Evolutionary conservation across 768 basidiomycete genomes (phyloP).

Genomic region (Omphalotus guepiniiformis): DNA sequence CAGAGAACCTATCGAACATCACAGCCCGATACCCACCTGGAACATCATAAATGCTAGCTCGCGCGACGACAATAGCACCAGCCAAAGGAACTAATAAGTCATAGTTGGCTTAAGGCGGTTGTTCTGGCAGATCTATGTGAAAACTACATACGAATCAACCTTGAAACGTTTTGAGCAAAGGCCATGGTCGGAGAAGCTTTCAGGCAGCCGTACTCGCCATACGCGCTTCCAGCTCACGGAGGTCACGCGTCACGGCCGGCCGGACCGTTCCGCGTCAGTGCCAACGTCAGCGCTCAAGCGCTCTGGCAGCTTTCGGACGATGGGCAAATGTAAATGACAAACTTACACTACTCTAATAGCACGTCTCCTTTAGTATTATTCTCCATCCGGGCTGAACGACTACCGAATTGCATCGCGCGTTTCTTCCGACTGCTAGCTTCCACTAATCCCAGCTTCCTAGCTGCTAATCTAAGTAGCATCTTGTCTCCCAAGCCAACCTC

Average conservation of each 20-base stretch:
- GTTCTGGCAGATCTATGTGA: background rate
- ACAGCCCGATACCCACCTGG: conserved; percentile 93
- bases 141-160: conserved; percentile 41
- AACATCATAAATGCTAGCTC: conserved; percentile 64
- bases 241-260: too few relatives aligned
- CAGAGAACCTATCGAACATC: conserved; percentile 97
- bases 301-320: too few relatives aligned
- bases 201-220: too few relatives aligned
- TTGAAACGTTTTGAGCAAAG: conserved; percentile 6
- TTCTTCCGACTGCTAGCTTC: conserved; percentile 79
- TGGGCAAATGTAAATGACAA: background rate
- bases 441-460: conserved; percentile 66
- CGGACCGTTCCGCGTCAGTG: too few relatives aligned
- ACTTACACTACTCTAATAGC: conserved; percentile 23
- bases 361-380: conserved; percentile 56
- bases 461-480: conserved; percentile 70
- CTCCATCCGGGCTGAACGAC: conserved; percentile 80
- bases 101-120: background rate
- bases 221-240: too few relatives aligned
- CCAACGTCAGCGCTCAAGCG: too few relatives aligned
- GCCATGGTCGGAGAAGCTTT: background rate
- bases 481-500: conserved; percentile 88
- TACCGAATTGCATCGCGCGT: conserved; percentile 97
- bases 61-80: conserved; percentile 38
- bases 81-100: conserved; percentile 39